These are phyloP conservation scores for Coemansia guatemalensis DNA, from an alignment of 192 early-diverging fungal genomes.

Conservation along the genomic window DNA sequence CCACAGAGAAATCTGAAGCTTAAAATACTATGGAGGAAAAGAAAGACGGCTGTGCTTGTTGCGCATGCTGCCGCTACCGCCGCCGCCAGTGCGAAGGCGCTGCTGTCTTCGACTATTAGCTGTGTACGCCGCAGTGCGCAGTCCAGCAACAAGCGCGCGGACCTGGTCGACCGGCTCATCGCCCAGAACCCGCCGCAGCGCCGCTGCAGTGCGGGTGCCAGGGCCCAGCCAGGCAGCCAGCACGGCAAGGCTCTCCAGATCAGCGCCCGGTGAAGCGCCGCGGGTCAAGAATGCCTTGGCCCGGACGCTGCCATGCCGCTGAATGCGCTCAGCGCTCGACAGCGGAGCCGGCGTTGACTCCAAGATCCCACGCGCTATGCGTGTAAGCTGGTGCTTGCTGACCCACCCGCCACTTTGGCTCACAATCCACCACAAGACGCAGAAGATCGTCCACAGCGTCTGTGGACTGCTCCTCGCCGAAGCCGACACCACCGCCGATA, in stretches of 20 bases:
- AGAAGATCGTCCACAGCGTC: constrained; percentile 49
- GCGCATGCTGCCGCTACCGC: constrained; percentile 8
- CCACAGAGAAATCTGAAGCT: constrained; percentile 5
- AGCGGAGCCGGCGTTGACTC: constrained; percentile 10
- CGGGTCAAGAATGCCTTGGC: too few species aligned
- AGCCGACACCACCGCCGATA: constrained; percentile 37
- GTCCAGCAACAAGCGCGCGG: constrained; percentile 24
- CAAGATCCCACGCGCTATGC: constrained; percentile 55
- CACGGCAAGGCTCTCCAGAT: constrained; percentile 31
- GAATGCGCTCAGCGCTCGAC: not conserved
- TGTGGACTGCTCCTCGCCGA: constrained; percentile 48
- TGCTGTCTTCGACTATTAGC: constrained; percentile 20
- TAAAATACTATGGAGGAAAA: constrained; percentile 8
- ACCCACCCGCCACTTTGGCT: constrained; percentile 53
- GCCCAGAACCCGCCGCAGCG: constrained; percentile 45
- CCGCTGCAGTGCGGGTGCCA: constrained; percentile 38
- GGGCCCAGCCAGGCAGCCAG: constrained; percentile 38
- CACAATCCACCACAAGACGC: constrained; percentile 53
- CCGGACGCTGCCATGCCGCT: too few species aligned
- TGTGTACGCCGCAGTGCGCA: constrained; percentile 19
- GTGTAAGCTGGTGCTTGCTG: constrained; percentile 50
- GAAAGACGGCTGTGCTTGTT: constrained; percentile 31
- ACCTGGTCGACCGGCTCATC: constrained; percentile 44
- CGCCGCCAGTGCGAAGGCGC: constrained; percentile 13
- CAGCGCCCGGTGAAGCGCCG: not conserved